A percentile compares a stretch with the other conserved stretches of the same genome.
phyloP scores from a whole-genome alignment of 2,329 filamentous ascomycete genomes.

The Epichloe aotearoae region DNA sequence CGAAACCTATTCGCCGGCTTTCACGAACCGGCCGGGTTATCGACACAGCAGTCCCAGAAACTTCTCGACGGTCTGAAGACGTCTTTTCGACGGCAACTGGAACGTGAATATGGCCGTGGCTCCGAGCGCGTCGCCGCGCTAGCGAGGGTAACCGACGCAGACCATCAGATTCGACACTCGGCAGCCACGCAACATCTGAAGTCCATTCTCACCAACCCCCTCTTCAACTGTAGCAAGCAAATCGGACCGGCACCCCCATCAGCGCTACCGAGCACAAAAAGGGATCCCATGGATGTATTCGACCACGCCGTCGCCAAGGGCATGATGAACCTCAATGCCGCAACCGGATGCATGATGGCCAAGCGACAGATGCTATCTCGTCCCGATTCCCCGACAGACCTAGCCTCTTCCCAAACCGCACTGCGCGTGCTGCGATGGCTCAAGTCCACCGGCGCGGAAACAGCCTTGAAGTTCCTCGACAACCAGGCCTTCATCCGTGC shows the following conservation, averaged over 20 bases:
- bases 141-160: slow-evolving; percentile 9
- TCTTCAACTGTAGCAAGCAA: slow-evolving; percentile 30
- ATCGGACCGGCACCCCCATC: slow-evolving; percentile 9
- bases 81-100: slow-evolving; percentile 45
- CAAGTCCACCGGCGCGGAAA: slow-evolving; percentile 33
- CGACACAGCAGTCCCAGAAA: slow-evolving; percentile 35
- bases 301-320: slow-evolving; percentile 40
- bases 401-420: slow-evolving; percentile 31
- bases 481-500: slow-evolving; percentile 23
- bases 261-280: slow-evolving; percentile 9
- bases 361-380: slow-evolving; percentile 28
- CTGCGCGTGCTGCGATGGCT: slow-evolving; percentile 40
- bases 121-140: slow-evolving; percentile 12
- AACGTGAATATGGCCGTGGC: slow-evolving; percentile 39
- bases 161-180: slow-evolving; percentile 21
- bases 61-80: slow-evolving; percentile 42
- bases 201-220: slow-evolving; percentile 44
- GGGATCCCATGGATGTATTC: slow-evolving; percentile 41
- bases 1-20: slow-evolving; percentile 27
- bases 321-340: slow-evolving; percentile 40
- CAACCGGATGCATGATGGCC: slow-evolving; percentile 38
- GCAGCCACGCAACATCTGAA: slow-evolving; percentile 34
- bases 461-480: slow-evolving; percentile 31
- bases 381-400: slow-evolving; percentile 12
- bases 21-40: slow-evolving; percentile 40